Conservation (phyloP, 495 filamentous ascomycete species). For the Penicillium parvum region DNA sequence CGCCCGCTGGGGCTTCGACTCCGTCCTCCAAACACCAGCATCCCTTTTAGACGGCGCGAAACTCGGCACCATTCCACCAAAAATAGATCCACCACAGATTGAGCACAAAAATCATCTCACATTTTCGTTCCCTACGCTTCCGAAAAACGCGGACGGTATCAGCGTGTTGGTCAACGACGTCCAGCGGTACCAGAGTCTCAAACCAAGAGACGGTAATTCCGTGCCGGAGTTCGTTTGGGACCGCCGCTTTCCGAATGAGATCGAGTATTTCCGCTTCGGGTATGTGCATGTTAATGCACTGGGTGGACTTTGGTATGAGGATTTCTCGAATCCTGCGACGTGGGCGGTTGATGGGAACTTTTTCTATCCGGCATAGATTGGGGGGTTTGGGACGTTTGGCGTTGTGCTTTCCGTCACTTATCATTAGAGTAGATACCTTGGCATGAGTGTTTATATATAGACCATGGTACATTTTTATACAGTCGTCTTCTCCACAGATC, state of each 20-base stretch:
- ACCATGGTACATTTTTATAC: no score
- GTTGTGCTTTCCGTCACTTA: background rate
- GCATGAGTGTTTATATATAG: no score
- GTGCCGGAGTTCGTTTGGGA: slow-evolving; percentile 45
- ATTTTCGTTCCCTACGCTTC: slow-evolving; percentile 42
- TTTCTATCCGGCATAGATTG: slow-evolving; percentile 10
- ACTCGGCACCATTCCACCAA: slow-evolving; percentile 45
- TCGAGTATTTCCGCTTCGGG: slow-evolving; percentile 80
- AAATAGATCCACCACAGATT: slow-evolving; percentile 31
- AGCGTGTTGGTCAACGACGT: slow-evolving; percentile 59
- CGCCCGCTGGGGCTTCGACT: slow-evolving; percentile 62
- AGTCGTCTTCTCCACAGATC: no score
- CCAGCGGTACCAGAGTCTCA: slow-evolving; percentile 43
- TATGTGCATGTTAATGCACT: slow-evolving; percentile 52
- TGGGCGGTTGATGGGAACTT: slow-evolving; percentile 60
- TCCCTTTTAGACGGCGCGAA: slow-evolving; percentile 47
- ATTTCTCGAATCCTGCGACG: slow-evolving; percentile 73
- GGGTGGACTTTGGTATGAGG: slow-evolving; percentile 57
- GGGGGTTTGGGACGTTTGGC: background rate
- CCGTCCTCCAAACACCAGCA: slow-evolving; percentile 54
- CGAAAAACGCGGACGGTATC: slow-evolving; percentile 47
- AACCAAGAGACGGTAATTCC: slow-evolving; percentile 31
- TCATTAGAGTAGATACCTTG: background rate
- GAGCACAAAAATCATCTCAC: slow-evolving; percentile 36
- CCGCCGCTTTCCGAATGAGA: slow-evolving; percentile 37